Evolutionary conservation across 2,329 filamentous ascomycete genomes (phyloP), one percentile per base, ranked within the genome.

Genomic region (Colletotrichum sojae): DNA sequence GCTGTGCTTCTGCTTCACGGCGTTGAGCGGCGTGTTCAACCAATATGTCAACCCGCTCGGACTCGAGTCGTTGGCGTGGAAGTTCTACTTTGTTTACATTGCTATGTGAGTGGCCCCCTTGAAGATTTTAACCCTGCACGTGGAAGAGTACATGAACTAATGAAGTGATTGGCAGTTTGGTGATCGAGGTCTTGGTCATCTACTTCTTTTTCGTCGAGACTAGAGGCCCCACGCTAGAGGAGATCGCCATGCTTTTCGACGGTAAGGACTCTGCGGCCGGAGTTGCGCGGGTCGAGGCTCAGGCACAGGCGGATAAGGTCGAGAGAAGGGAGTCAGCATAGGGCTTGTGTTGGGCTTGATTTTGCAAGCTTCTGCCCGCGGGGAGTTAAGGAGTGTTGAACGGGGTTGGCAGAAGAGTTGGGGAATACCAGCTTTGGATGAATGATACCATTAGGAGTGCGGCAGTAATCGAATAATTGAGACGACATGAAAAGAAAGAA

Each of bases 221-320:
- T 6, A 82, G 81, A 57, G 85, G 86, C 6, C 83, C 84, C 2
- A 87, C 86, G 15, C 83, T 88, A 16, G 86, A 88, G 73, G 85
- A 88, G 73, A 73, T 75, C 54, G 43, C 65, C 2, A 56, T 71
- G 55, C 60, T 71, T 0, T 71, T 71, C 15, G 69, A 71, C 18
- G 65, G 65, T 0, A 56, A 66, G 4, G 55, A 66, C 20, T 71
- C 69, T 2, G 65, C 69, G 10, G 65, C 51, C 8, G 69, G 46
- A 5, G 54, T 65, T n/a, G 69, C 69, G 4, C 54, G 43, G 10
- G 55, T 51, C 4, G 64, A 64, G 2, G 69, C 69, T 5, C 58
- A 70, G 39, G 49, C 36, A 5, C 49, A 68, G 5, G 36, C 52
- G 2, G 62, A 46, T 4, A 53, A 69, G 16, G 55, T 51, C 4